Base-by-base conservation (phyloP, 345 rosid species). In the Reutealis trisperma region DNA sequence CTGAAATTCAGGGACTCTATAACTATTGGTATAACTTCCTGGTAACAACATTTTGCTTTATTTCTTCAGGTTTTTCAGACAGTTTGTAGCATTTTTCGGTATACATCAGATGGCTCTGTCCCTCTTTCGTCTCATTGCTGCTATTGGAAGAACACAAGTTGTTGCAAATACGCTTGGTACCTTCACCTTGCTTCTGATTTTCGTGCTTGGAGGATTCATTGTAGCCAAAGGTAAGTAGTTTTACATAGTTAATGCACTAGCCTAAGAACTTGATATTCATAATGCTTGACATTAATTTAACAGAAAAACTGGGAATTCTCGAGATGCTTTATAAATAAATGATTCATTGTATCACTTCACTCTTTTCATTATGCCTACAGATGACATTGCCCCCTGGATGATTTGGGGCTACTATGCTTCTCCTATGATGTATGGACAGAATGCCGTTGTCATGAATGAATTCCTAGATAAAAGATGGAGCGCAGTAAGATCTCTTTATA, bases 351-450 rank as follows among this genome's bases (percentile, higher is more conserved):
- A 74, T n/a, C 62, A 65, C 66, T 14, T n/a, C 62, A 65, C 66
- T 14, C 58, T 25, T 58, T 32, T 27, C 18, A 32, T 37, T 75
- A 13, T 75, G 27, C 45, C 63, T 75, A 64, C 83, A 94, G 98
- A 91, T 82, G 97, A 93, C 75, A 86, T 94, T 74, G 77, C 79
- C 2, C 75, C 92, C 13, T 90, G 88, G 88, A 78, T 94, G 98
- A 83, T 86, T 55, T 94, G 98, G 98, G 97, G 94, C 32, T 94
- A 90, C 77, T 94, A 87, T 70, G 21, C 55, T 65, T 94, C 97
- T 16, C 98, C 97, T 22, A 91, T 93, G 97, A 94, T 93, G 98
- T 94, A 94, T 73, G 98, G 97, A 75, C 97, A 94, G 75, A 93
- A 90, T 73, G 97, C 98, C 62, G 80, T 94, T 65, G 92, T 89